These are phyloP conservation scores for Diplodia seriata DNA, from an alignment of 2,329 filamentous ascomycete genomes.

Conservation along the genomic window DNA sequence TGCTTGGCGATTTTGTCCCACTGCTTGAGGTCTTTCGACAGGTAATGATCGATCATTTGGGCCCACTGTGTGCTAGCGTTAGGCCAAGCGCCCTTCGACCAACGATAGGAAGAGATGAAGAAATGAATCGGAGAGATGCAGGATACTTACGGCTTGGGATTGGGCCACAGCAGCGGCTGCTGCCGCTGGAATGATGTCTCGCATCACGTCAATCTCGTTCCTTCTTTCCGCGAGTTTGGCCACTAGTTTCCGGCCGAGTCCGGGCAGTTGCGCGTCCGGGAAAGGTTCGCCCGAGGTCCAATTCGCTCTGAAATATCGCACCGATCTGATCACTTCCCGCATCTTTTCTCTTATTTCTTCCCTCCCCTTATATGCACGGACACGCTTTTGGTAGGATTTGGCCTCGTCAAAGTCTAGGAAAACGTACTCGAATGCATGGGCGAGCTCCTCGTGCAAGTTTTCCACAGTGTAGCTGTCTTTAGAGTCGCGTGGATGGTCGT, in stretches of 20 bases:
- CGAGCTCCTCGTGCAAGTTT: constrained; percentile 40
- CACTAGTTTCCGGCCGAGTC: constrained; percentile 21
- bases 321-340: constrained; percentile 21
- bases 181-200: constrained; percentile 26
- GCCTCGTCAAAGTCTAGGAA: constrained; percentile 41
- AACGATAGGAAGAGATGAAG: no score
- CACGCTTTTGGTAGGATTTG: constrained; percentile 36
- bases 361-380: constrained; percentile 25
- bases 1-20: constrained; percentile 33
- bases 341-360: constrained; percentile 4
- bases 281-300: constrained; percentile 17
- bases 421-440: constrained; percentile 42
- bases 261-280: background rate
- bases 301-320: background rate
- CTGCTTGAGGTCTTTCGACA: constrained; percentile 32
- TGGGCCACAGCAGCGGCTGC: constrained; percentile 27
- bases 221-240: constrained; percentile 31
- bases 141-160: constrained; percentile 31
- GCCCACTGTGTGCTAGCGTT: constrained; percentile 15
- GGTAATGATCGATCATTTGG: constrained; percentile 34
- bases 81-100: background rate
- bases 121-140: background rate
- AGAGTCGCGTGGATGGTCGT: constrained; percentile 27
- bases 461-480: constrained; percentile 37
- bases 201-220: constrained; percentile 33